These are phyloP conservation scores for Durusdinium trenchii DNA, from an alignment of 73 alveolate genomes.

Conservation along the genomic window DNA sequence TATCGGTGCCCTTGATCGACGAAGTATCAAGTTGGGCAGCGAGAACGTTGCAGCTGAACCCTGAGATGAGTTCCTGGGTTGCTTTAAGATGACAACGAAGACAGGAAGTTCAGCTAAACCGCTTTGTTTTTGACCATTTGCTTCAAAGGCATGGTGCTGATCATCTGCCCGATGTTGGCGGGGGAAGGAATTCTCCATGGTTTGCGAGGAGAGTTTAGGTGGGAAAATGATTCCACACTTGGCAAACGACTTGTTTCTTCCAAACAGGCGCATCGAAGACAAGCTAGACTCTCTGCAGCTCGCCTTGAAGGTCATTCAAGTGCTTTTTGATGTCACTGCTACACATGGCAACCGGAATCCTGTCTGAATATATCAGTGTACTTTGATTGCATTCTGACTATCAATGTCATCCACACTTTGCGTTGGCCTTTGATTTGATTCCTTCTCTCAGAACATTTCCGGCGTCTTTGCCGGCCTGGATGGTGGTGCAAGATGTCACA, in stretches of 20 bases:
- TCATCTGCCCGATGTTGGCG: neutral
- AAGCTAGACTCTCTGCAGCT: neutral
- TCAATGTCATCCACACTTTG: too few species aligned
- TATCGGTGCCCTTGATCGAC: neutral
- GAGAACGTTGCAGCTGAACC: neutral
- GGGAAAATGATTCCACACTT: neutral
- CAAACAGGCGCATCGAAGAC: conserved; percentile 6
- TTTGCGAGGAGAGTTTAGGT: neutral
- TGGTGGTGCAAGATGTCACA: neutral
- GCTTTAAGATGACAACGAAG: too few species aligned
- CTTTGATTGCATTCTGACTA: too few species aligned
- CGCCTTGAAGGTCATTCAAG: neutral
- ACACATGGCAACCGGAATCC: conserved; percentile 13
- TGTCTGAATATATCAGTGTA: neutral
- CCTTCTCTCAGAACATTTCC: conserved; percentile 10
- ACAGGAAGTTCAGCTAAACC: too few species aligned
- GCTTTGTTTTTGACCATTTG: too few species aligned
- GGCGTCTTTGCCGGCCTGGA: neutral
- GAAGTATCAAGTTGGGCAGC: neutral
- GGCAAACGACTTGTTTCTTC: too few species aligned
- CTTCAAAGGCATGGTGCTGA: conserved; percentile 1
- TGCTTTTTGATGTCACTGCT: neutral
- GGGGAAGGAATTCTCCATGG: conserved; percentile 14
- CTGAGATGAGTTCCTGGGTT: neutral
- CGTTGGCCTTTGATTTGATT: too few species aligned